Conservation (phyloP, 179 eudicot species). For the Beta corolliflora region DNA sequence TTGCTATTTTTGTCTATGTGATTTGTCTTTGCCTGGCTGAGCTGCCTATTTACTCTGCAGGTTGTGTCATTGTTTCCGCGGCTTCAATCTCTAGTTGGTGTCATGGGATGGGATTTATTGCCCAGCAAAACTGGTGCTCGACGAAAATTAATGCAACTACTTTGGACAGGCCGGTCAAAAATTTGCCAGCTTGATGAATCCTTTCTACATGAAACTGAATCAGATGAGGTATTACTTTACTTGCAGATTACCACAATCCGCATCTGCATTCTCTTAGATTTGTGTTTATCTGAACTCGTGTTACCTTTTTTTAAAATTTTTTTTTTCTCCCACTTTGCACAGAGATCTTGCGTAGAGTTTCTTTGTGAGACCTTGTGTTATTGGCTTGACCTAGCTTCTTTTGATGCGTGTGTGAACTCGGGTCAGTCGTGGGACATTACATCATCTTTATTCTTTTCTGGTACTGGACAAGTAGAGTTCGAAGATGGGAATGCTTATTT, state of each 20-base stretch:
- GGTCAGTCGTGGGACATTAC: slow-evolving; percentile 80
- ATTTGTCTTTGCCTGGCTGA: slow-evolving; percentile 11
- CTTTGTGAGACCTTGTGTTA: slow-evolving; percentile 94
- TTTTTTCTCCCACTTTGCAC: slow-evolving; percentile 31
- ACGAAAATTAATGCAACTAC: slow-evolving; percentile 79
- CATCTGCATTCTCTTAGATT: neutral
- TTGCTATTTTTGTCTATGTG: slow-evolving; percentile 2
- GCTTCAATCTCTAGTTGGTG: slow-evolving; percentile 95
- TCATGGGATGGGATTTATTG: slow-evolving; percentile 97
- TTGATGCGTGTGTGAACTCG: slow-evolving; percentile 91
- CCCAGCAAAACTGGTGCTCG: slow-evolving; percentile 74
- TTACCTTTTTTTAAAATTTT: neutral
- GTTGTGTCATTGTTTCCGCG: slow-evolving; percentile 78
- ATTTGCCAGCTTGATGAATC: slow-evolving; percentile 70
- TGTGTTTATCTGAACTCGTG: slow-evolving; percentile 14
- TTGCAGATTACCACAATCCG: neutral
- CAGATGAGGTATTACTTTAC: slow-evolving; percentile 62
- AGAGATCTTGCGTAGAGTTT: slow-evolving; percentile 81
- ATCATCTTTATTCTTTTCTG: slow-evolving; percentile 72
- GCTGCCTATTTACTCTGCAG: slow-evolving; percentile 42
- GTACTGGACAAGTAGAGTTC: slow-evolving; percentile 48
- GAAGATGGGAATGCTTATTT: slow-evolving; percentile 45
- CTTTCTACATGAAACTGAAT: slow-evolving; percentile 60
- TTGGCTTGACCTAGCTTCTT: slow-evolving; percentile 93
- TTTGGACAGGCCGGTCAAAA: slow-evolving; percentile 92